A percentile compares a stretch with the other conserved stretches of the same genome.
These are phyloP conservation scores for Xerocomus brunneocitrinus DNA, from an alignment of 768 basidiomycete species.

Conservation along the genomic window DNA sequence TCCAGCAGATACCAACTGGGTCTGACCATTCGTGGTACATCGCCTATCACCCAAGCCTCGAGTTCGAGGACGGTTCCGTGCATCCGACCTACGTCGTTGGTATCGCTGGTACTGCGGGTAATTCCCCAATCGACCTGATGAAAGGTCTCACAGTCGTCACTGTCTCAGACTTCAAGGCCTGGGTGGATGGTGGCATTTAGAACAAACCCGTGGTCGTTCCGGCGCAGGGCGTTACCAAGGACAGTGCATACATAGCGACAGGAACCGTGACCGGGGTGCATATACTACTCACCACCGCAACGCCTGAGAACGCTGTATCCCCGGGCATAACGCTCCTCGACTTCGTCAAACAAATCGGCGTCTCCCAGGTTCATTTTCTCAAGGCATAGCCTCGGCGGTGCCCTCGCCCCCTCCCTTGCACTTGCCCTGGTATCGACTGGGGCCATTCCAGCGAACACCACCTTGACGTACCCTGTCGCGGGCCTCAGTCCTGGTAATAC, in stretches of 20 bases:
- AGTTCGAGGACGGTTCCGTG: too few species aligned
- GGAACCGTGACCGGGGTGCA: neutral
- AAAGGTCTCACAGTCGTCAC: neutral
- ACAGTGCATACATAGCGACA: neutral
- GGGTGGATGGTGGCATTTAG: neutral
- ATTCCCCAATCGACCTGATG: too few species aligned
- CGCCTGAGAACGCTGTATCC: neutral
- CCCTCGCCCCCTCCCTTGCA: conserved; percentile 5
- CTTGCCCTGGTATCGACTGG: neutral
- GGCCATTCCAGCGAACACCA: neutral
- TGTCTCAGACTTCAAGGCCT: conserved; percentile 1
- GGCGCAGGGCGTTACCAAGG: neutral
- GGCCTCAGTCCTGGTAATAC: conserved; percentile 2
- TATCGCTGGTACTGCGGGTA: too few species aligned
- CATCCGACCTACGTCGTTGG: too few species aligned
- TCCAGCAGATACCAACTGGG: too few species aligned
- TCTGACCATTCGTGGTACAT: too few species aligned
- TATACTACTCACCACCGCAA: neutral
- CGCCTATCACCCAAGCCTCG: too few species aligned
- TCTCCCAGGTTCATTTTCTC: conserved; percentile 2
- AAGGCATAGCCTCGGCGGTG: conserved; percentile 1
- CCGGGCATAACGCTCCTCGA: neutral
- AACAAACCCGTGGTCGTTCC: neutral
- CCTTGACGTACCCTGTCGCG: conserved; percentile 4
- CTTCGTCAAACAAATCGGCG: neutral